These are phyloP conservation scores for Kernera saxatilis DNA, from an alignment of 345 rosid species.

Conservation along the genomic window DNA sequence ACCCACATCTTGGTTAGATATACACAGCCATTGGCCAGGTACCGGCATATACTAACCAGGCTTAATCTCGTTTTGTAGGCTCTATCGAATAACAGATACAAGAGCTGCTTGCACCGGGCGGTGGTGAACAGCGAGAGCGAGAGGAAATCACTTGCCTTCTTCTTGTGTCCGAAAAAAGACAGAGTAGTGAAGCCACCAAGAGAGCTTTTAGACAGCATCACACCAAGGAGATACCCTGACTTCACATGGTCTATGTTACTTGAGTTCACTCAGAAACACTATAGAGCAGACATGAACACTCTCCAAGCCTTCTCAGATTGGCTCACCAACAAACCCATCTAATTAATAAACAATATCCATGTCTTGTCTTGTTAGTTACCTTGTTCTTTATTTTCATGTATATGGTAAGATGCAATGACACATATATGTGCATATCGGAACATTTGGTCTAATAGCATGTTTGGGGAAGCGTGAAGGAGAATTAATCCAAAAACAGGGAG, in stretches of 20 bases:
- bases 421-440: background rate
- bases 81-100: constrained; percentile 75
- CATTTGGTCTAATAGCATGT: background rate
- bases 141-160: constrained; percentile 95
- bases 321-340: constrained; percentile 24
- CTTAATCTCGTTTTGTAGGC: constrained; percentile 42
- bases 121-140: constrained; percentile 75
- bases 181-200: constrained; percentile 74
- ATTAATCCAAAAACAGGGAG: background rate
- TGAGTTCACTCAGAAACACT: constrained; percentile 81
- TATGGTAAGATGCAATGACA: constrained; percentile 11
- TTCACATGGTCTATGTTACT: constrained; percentile 80
- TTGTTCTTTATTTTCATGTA: constrained; percentile 4
- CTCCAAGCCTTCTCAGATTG: constrained; percentile 59
- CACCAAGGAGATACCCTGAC: constrained; percentile 74
- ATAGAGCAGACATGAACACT: constrained; percentile 89
- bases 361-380: constrained; percentile 1
- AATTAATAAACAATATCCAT: background rate
- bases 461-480: background rate
- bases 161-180: constrained; percentile 76
- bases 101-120: constrained; percentile 93
- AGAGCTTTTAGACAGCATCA: constrained; percentile 46
- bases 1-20: background rate
- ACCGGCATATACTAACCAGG: background rate
- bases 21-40: background rate